Base-by-base conservation (phyloP, 2,329 filamentous ascomycete species). In the Pseudogymnoascus sp. region DNA sequence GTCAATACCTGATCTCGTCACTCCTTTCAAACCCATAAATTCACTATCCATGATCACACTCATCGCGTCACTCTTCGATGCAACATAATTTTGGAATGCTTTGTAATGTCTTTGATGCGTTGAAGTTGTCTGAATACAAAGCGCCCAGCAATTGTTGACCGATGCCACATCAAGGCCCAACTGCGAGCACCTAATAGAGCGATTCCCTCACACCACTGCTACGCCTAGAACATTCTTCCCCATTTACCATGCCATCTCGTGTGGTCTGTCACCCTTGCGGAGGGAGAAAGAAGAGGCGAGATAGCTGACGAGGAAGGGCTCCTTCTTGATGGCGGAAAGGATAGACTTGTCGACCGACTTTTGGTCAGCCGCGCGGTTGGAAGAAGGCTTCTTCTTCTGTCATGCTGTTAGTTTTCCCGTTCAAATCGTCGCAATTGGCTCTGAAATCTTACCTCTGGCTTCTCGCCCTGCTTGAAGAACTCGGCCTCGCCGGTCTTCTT, bases 391-490 rank as follows among this genome's bases (percentile, higher is more conserved):
- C 90, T 97, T 97, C 91, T 97, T 97, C 92, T 97, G 78, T 80
- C 76, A 35, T 66, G 66, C 63, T 65, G 61, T 68, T 64, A 68
- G 65, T 52, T 33, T 43, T 37, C 23, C 21, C 5, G 5, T 21
- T 55, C 31, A 7, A 55, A 55, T 55, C 16, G n/a, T 55, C 11
- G 49, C 23, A 39, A n/a, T 59, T 65, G 21, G 23, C n/a, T 59
- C 21, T 16, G 49, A 21, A n/a, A 61, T 69, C 90, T 71, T 86
- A 96, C 92, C 91, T 96, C 85, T 77, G 91, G 84, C 88, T 96
- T 96, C 88, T 97, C 92, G 80, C 92, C 86, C 86, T 97, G 92
- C 87, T 94, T 92, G 89, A 97, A 97, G 88, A 99, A 99, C 78
- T 92, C 91, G 78, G 97, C 93, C 86, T 99, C 93, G 74, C 88